Evolutionary conservation across 139 green algal species (phyloP).

Genomic region (Tetradesmus lagerheimii): DNA sequence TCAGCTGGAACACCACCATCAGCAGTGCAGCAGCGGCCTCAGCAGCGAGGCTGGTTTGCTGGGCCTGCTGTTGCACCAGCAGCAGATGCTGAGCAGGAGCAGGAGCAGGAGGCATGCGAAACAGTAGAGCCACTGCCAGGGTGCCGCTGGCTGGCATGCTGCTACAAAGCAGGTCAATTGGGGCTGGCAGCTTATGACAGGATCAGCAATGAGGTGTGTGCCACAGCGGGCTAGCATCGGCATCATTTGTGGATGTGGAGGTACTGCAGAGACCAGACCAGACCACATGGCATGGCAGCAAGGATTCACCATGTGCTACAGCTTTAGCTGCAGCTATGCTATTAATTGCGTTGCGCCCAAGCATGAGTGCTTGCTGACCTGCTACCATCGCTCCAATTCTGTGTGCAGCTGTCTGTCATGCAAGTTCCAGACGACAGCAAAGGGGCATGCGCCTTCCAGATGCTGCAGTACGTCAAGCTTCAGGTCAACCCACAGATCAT

Average conservation of each 20-base stretch:
- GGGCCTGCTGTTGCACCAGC: background rate
- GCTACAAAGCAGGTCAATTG: conserved; percentile 26
- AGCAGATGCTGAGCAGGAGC: background rate
- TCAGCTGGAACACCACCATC: background rate
- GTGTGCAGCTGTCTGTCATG: conserved; percentile 52
- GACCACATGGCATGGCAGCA: no score
- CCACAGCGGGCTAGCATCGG: background rate
- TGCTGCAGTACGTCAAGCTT: conserved; percentile 77
- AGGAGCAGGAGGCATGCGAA: background rate
- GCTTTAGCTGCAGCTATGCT: background rate
- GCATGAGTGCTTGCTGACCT: background rate
- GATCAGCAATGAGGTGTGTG: conserved; percentile 43
- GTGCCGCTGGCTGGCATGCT: background rate
- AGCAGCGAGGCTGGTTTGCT: background rate
- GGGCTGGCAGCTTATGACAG: conserved; percentile 54
- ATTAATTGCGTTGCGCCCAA: background rate
- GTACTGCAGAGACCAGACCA: background rate
- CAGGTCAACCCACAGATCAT: conserved; percentile 65
- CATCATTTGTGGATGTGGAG: background rate
- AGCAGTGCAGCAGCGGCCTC: background rate
- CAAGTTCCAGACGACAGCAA: conserved; percentile 52
- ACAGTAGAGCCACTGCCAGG: background rate
- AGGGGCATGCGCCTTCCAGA: conserved; percentile 46
- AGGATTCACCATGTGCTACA: no score
- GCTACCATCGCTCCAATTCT: background rate